Conservation (phyloP, 306 rosid genomes). For the Cucurbita pepo region DNA sequence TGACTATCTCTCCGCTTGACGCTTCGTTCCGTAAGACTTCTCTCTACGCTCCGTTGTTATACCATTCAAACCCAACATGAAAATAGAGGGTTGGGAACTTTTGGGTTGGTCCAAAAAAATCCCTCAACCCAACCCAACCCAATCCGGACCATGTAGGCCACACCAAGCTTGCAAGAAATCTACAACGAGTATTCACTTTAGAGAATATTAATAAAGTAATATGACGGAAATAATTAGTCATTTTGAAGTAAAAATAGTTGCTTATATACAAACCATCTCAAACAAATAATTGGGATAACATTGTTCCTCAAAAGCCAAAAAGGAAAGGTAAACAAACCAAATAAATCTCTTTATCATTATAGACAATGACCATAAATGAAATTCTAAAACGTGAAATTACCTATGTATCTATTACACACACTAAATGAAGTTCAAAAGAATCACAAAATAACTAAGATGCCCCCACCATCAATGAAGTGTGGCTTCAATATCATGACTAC, state of each 20-base stretch:
- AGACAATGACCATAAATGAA: constrained; percentile 2
- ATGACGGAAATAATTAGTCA: no score
- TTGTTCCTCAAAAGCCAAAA: not conserved
- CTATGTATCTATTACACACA: constrained; percentile 19
- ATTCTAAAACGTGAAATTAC: not conserved
- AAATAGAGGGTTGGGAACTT: no score
- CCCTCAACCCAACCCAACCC: no score
- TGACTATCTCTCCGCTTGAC: no score
- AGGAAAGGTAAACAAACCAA: not conserved
- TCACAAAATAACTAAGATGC: constrained; percentile 8
- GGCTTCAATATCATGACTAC: not conserved
- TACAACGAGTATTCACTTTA: no score
- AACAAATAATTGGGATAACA: not conserved
- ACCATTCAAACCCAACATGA: no score
- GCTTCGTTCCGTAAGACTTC: no score
- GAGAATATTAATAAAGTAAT: no score
- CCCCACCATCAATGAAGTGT: not conserved
- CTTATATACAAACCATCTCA: not conserved
- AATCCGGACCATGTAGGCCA: no score
- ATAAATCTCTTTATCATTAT: constrained; percentile 1
- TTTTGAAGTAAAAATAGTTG: not conserved
- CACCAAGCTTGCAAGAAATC: no score
- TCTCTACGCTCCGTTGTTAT: no score
- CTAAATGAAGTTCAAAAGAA: constrained; percentile 33
- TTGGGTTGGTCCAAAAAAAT: no score